Conservation (phyloP, 2,329 filamentous ascomycete genomes). For the Paracoccidioides brasiliensis region DNA sequence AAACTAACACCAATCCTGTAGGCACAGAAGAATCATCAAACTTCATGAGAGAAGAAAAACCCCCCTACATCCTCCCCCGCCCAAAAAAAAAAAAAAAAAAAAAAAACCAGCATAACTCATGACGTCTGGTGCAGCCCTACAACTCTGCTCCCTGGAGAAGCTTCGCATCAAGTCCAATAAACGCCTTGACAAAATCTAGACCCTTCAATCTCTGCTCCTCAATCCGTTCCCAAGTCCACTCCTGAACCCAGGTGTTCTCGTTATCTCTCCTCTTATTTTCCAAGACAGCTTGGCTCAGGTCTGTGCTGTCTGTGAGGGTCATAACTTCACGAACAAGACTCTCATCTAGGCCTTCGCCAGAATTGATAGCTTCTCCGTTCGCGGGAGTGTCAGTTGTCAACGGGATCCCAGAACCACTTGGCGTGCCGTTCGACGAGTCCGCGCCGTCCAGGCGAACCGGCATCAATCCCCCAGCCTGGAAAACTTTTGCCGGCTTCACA, state of each 20-base stretch:
- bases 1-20: not conserved
- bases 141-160: slow-evolving; percentile 33
- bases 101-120: not conserved
- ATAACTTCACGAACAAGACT: slow-evolving; percentile 25
- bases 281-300: slow-evolving; percentile 17
- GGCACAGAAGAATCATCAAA: not conserved
- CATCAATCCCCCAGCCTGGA: slow-evolving; percentile 59
- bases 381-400: slow-evolving; percentile 2
- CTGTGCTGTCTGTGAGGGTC: slow-evolving; percentile 20
- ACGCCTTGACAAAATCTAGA: slow-evolving; percentile 42
- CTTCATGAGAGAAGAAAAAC: not conserved
- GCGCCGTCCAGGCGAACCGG: slow-evolving; percentile 55
- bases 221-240: slow-evolving; percentile 49
- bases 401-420: slow-evolving; percentile 8
- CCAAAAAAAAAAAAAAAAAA: slow-evolving; percentile 10
- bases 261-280: slow-evolving; percentile 17
- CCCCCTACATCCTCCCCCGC: not conserved
- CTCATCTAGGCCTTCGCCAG: slow-evolving; percentile 21
- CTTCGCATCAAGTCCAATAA: slow-evolving; percentile 39
- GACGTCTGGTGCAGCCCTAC: not conserved
- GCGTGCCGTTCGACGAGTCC: slow-evolving; percentile 18
- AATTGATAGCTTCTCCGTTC: slow-evolving; percentile 22
- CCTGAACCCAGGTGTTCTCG: slow-evolving; percentile 20
- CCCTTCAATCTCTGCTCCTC: slow-evolving; percentile 45
- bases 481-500: slow-evolving; percentile 63